phyloP scores from a whole-genome alignment of 2,329 filamentous ascomycete genomes.

The Colletotrichum sp. region DNA sequence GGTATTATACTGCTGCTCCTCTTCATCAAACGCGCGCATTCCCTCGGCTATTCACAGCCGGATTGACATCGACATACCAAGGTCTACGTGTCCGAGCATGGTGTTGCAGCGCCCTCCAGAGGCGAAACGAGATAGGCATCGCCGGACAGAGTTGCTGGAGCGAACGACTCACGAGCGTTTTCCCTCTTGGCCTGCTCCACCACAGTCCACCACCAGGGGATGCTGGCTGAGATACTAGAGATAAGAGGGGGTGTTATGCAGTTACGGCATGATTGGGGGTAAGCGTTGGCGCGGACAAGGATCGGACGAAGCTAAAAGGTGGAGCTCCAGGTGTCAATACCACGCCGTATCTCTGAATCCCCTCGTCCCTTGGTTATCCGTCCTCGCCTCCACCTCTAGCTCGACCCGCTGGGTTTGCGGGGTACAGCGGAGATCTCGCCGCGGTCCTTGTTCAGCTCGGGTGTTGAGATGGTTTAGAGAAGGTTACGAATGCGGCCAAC shows the following conservation, averaged over 20 bases:
- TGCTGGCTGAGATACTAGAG: background rate
- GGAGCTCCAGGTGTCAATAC: conserved; percentile 10
- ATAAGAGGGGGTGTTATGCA: background rate
- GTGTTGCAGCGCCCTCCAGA: background rate
- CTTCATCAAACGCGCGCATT: background rate
- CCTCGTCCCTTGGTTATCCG: background rate
- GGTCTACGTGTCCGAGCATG: background rate
- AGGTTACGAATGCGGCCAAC: background rate
- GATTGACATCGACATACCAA: background rate
- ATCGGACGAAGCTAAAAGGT: conserved; percentile 12
- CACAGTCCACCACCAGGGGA: background rate
- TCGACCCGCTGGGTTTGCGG: background rate
- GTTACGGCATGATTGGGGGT: background rate
- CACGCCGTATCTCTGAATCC: conserved; percentile 10
- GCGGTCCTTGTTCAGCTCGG: background rate
- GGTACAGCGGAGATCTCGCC: conserved; percentile 11
- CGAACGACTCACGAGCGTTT: background rate
- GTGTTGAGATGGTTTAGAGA: background rate
- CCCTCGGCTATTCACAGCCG: background rate
- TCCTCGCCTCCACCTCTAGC: conserved; percentile 1
- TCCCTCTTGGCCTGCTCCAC: background rate
- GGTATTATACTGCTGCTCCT: conserved; percentile 2
- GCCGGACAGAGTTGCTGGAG: background rate
- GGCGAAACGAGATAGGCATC: background rate
- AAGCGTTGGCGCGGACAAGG: background rate